A percentile compares a stretch with the other conserved stretches of the same genome.
Evolutionary conservation across 139 green algal species (phyloP).

Genomic region (Prasinococcaceae sp.): DNA sequence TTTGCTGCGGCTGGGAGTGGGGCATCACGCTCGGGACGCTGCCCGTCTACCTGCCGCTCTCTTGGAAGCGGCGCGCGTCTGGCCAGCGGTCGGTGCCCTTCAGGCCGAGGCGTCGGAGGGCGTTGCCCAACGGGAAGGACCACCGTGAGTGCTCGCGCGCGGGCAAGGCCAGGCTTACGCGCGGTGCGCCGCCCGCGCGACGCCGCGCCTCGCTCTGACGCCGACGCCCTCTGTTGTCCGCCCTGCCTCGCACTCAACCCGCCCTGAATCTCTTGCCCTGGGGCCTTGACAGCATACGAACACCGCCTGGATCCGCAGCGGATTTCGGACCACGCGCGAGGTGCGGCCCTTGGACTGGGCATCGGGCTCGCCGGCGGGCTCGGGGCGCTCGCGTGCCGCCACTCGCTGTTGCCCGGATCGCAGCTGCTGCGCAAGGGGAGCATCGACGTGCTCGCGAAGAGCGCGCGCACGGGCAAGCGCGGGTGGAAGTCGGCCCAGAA

Average conservation of each 20-base stretch:
- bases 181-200: too few relatives aligned
- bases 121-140: neutral
- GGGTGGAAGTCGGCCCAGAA: too few relatives aligned
- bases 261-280: too few relatives aligned
- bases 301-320: too few relatives aligned
- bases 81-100: neutral
- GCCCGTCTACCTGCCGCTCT: slow-evolving; percentile 16
- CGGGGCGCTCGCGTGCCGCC: too few relatives aligned
- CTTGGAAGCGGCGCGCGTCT: neutral
- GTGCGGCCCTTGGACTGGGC: too few relatives aligned
- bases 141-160: neutral
- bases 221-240: too few relatives aligned
- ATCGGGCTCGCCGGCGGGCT: too few relatives aligned
- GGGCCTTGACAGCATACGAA: too few relatives aligned
- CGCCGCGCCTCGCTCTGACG: neutral
- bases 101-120: neutral
- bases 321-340: too few relatives aligned
- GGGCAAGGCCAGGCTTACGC: neutral
- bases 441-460: neutral
- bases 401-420: neutral
- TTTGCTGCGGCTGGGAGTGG: slow-evolving; percentile 35
- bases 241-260: too few relatives aligned
- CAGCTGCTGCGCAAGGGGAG: slow-evolving; percentile 5
- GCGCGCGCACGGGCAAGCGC: too few relatives aligned
- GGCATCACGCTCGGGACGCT: slow-evolving; percentile 22